These are phyloP conservation scores for Termitomyces sp. DNA, from an alignment of 768 basidiomycete genomes.

Conservation along the genomic window DNA sequence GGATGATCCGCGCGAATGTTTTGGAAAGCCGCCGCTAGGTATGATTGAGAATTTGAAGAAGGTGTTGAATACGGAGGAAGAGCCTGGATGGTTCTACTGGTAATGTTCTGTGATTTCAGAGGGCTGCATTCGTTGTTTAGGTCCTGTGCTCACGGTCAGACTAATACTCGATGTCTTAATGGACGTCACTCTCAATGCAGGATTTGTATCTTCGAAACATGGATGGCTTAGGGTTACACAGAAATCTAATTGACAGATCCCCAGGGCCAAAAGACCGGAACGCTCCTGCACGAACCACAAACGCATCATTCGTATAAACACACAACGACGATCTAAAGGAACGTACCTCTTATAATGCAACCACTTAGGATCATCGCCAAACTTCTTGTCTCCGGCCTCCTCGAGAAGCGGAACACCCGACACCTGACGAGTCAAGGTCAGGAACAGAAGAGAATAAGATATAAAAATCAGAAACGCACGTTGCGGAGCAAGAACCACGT, in stretches of 20 bases:
- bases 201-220: too few relatives aligned
- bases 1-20: too few relatives aligned
- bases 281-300: not conserved
- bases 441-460: not conserved
- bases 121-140: not conserved
- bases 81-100: not conserved
- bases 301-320: not conserved
- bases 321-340: not conserved
- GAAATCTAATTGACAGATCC: not conserved
- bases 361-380: not conserved
- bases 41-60: too few relatives aligned
- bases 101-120: not conserved
- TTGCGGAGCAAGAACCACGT: not conserved
- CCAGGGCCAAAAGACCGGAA: slow-evolving; percentile 1
- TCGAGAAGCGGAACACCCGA: not conserved
- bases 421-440: not conserved
- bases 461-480: not conserved
- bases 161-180: too few relatives aligned
- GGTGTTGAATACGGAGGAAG: too few relatives aligned
- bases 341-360: not conserved
- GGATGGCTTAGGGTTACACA: too few relatives aligned
- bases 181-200: not conserved
- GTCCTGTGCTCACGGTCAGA: too few relatives aligned
- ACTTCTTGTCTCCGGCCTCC: not conserved
- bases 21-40: too few relatives aligned